Percentiles rank a stretch among this genome's conserved stretches.
Evolutionary conservation across 2,329 filamentous ascomycete species (phyloP).

Genomic region (Botrytis paeoniae): DNA sequence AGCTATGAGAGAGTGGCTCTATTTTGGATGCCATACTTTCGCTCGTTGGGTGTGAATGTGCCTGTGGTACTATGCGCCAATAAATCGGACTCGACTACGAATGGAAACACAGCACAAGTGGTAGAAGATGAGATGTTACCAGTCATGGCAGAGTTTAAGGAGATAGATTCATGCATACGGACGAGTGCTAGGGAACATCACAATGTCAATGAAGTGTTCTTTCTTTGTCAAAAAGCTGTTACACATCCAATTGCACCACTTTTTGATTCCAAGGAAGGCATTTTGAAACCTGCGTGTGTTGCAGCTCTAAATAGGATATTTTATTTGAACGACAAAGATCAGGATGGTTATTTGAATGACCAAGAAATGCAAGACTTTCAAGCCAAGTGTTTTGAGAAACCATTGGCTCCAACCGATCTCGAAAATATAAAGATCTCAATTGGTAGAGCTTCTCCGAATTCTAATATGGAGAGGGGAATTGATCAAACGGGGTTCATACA

Average conservation of each 20-base stretch:
- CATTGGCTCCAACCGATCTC: slow-evolving; percentile 75
- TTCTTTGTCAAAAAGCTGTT: slow-evolving; percentile 96
- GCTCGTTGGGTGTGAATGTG: slow-evolving; percentile 96
- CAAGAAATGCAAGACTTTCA: slow-evolving; percentile 90
- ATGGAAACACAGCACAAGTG: slow-evolving; percentile 75
- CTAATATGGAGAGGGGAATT: slow-evolving; percentile 67
- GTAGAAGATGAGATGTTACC: slow-evolving; percentile 97
- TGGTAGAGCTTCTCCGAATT: slow-evolving; percentile 61
- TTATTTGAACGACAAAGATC: slow-evolving; percentile 93
- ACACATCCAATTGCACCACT: slow-evolving; percentile 95
- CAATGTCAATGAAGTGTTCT: slow-evolving; percentile 96
- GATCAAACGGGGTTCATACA: slow-evolving; percentile 81
- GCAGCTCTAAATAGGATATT: slow-evolving; percentile 87
- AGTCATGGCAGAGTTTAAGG: slow-evolving; percentile 97
- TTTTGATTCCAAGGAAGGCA: slow-evolving; percentile 91
- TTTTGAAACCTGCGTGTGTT: slow-evolving; percentile 83
- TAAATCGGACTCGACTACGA: slow-evolving; percentile 83
- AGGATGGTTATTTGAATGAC: slow-evolving; percentile 89
- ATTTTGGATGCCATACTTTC: slow-evolving; percentile 98
- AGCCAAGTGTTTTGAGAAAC: slow-evolving; percentile 85
- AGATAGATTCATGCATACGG: slow-evolving; percentile 96
- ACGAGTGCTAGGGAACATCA: slow-evolving; percentile 88
- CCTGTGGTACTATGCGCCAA: slow-evolving; percentile 96
- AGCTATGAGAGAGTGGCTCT: slow-evolving; percentile 96
- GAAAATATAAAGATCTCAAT: slow-evolving; percentile 90